These are phyloP conservation scores for Boletellus dicymbophilus DNA, from an alignment of 1,284 basidiomycete genomes.

Conservation along the genomic window DNA sequence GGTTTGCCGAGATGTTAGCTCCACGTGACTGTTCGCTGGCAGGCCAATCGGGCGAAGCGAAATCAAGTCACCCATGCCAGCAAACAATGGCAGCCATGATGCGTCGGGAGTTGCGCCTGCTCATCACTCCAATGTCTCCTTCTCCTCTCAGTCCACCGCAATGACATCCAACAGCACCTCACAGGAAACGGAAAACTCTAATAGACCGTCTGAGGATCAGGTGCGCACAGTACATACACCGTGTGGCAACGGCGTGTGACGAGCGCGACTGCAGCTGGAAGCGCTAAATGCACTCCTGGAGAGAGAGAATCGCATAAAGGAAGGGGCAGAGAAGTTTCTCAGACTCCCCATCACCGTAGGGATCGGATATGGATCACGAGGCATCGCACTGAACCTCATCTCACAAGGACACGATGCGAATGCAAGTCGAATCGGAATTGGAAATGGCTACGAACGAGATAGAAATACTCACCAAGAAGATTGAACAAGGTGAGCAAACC, in stretches of 20 bases:
- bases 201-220: conserved; percentile 31
- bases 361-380: conserved; percentile 8
- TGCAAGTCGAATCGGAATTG: conserved; percentile 77
- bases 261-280: conserved; percentile 51
- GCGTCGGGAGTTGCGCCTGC: conserved; percentile 15
- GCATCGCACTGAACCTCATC: conserved; percentile 12
- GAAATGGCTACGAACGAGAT: conserved; percentile 74
- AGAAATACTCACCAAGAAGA: conserved; percentile 58
- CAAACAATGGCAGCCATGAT: conserved; percentile 32
- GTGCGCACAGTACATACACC: conserved; percentile 22
- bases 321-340: conserved; percentile 84
- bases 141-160: conserved; percentile 34
- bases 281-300: conserved; percentile 67
- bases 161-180: conserved; percentile 25
- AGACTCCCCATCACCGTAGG: conserved; percentile 64
- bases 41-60: not conserved
- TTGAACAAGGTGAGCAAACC: conserved; percentile 57
- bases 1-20: conserved; percentile 12
- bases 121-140: conserved; percentile 29
- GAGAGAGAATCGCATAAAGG: conserved; percentile 76
- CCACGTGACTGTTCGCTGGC: conserved; percentile 1
- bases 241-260: conserved; percentile 1
- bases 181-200: conserved; percentile 25
- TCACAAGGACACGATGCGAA: conserved; percentile 60
- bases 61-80: conserved; percentile 24